Conservation (phyloP, 345 rosid species). For the Microcos paniculata region DNA sequence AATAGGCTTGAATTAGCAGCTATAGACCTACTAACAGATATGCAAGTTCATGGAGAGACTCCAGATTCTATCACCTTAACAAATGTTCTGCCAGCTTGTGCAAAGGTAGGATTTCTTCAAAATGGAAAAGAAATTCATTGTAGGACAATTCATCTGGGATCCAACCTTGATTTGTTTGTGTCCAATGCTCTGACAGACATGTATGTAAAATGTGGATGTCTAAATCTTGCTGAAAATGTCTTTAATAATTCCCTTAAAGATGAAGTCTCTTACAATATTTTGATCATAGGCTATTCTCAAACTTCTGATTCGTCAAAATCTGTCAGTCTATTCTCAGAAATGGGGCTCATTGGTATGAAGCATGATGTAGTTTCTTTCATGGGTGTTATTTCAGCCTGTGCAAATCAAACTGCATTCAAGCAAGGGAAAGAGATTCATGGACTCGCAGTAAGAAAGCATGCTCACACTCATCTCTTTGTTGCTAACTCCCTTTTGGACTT, state of each 20-base stretch:
- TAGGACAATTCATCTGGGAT: slow-evolving; percentile 34
- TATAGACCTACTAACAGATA: slow-evolving; percentile 37
- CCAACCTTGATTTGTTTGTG: slow-evolving; percentile 32
- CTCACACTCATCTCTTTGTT: slow-evolving; percentile 41
- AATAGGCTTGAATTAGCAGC: slow-evolving; percentile 38
- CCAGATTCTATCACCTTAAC: slow-evolving; percentile 44
- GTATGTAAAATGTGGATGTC: slow-evolving; percentile 47
- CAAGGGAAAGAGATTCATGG: slow-evolving; percentile 58
- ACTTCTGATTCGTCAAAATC: slow-evolving; percentile 49
- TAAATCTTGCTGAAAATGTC: slow-evolving; percentile 37
- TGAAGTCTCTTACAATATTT: slow-evolving; percentile 55
- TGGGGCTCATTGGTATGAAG: slow-evolving; percentile 43
- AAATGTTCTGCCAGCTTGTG: slow-evolving; percentile 38
- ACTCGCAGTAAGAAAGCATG: slow-evolving; percentile 29
- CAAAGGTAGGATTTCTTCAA: slow-evolving; percentile 33
- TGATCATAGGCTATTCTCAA: slow-evolving; percentile 50
- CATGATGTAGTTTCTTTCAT: slow-evolving; percentile 59
- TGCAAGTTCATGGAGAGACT: slow-evolving; percentile 36
- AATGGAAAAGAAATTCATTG: slow-evolving; percentile 50
- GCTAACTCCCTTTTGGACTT: slow-evolving; percentile 54
- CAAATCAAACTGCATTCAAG: slow-evolving; percentile 41
- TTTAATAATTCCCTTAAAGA: slow-evolving; percentile 43
- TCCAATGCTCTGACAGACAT: slow-evolving; percentile 49
- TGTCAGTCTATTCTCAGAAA: slow-evolving; percentile 48
- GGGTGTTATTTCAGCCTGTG: slow-evolving; percentile 58